Evolutionary conservation across 176 grass and related monocot genomes (phyloP).

Genomic region (Oryza longistaminata): DNA sequence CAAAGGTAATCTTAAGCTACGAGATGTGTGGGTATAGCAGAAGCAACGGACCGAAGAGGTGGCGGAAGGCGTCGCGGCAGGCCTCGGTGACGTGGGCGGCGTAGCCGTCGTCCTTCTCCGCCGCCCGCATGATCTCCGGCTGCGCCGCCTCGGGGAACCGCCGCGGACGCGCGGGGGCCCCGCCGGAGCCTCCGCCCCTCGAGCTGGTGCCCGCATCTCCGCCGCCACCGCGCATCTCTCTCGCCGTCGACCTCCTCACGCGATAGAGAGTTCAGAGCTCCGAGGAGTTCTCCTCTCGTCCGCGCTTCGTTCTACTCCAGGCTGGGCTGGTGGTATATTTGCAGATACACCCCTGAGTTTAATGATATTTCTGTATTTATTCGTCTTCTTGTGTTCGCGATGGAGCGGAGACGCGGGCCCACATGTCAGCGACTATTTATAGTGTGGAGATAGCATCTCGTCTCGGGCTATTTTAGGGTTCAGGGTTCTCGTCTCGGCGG

Average conservation of each 20-base stretch:
- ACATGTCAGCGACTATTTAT: background rate
- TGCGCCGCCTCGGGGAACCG: slow-evolving; percentile 73
- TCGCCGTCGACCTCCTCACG: slow-evolving; percentile 3
- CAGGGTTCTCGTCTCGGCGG: slow-evolving; percentile 6
- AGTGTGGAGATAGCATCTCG: background rate
- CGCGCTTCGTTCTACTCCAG: background rate
- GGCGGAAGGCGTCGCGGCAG: slow-evolving; percentile 90
- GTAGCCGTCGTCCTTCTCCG: slow-evolving; percentile 96
- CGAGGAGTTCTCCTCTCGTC: background rate
- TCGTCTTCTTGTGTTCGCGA: background rate
- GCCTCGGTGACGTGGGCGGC: slow-evolving; percentile 88
- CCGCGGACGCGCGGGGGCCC: slow-evolving; percentile 16
- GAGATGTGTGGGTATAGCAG: background rate
- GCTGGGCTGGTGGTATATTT: background rate
- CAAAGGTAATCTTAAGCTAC: background rate
- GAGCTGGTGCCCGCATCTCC: slow-evolving; percentile 66
- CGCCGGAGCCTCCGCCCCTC: slow-evolving; percentile 13
- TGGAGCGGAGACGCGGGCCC: background rate
- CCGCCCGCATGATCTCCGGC: slow-evolving; percentile 97
- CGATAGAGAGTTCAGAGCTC: slow-evolving; percentile 27
- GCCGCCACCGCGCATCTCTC: slow-evolving; percentile 42
- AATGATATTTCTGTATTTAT: background rate
- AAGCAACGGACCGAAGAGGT: slow-evolving; percentile 57
- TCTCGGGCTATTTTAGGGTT: slow-evolving; percentile 29
- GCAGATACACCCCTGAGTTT: background rate